A percentile compares a stretch with the other conserved stretches of the same genome.
Evolutionary conservation across 306 rosid genomes (phyloP).

Genomic region (Gastrolobium bilobum): DNA sequence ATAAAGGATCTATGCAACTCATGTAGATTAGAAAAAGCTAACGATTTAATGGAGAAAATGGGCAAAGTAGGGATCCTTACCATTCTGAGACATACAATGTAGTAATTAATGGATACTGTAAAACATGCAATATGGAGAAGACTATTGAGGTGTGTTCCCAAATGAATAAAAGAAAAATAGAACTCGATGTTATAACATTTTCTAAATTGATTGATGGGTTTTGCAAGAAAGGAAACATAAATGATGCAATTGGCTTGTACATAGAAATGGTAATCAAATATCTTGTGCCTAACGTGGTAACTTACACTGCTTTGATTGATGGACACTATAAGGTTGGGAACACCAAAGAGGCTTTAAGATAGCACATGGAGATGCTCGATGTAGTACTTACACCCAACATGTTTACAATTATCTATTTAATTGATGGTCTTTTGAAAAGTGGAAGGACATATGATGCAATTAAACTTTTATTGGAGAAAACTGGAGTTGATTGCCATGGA

Average conservation of each 20-base stretch:
- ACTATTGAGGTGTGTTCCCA: slow-evolving; percentile 72
- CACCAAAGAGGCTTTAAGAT: slow-evolving; percentile 62
- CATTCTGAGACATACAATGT: slow-evolving; percentile 68
- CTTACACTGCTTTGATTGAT: slow-evolving; percentile 77
- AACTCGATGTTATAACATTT: slow-evolving; percentile 70
- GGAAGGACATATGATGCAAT: slow-evolving; percentile 68
- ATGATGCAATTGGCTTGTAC: slow-evolving; percentile 70
- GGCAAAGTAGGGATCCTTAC: slow-evolving; percentile 52
- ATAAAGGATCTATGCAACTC: slow-evolving; percentile 61
- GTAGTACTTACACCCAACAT: slow-evolving; percentile 64
- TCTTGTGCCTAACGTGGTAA: slow-evolving; percentile 67
- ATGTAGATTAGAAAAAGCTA: slow-evolving; percentile 63
- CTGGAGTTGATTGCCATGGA: slow-evolving; percentile 38
- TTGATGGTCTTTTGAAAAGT: slow-evolving; percentile 75
- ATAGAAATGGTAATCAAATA: slow-evolving; percentile 73
- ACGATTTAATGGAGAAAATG: slow-evolving; percentile 59
- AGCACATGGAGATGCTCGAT: slow-evolving; percentile 67
- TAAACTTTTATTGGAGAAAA: slow-evolving; percentile 63
- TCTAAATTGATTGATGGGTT: slow-evolving; percentile 71
- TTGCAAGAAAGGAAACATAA: slow-evolving; percentile 68
- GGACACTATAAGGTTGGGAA: slow-evolving; percentile 72
- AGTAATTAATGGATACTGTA: slow-evolving; percentile 70
- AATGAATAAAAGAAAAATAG: slow-evolving; percentile 67
- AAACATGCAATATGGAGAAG: slow-evolving; percentile 66
- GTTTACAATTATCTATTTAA: slow-evolving; percentile 65